phyloP scores from a whole-genome alignment of 148 eudicot genomes.

The Heliosperma pusillum region DNA sequence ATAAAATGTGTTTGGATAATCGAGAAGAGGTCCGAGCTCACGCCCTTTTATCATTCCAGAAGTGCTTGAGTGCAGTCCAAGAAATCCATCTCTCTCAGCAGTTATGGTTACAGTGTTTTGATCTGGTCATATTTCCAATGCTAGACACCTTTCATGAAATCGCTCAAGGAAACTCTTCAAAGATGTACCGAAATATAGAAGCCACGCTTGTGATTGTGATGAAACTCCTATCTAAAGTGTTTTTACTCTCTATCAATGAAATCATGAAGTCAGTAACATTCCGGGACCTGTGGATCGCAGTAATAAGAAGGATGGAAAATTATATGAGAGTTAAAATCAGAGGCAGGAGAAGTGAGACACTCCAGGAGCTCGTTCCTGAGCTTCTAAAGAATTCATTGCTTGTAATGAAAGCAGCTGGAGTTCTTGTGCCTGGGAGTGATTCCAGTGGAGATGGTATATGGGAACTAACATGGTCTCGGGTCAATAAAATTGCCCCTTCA shows the following conservation, averaged over 20 bases:
- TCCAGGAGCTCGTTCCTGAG: conserved; percentile 66
- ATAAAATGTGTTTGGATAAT: conserved; percentile 70
- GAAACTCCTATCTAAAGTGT: conserved; percentile 67
- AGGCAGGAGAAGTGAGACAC: conserved; percentile 66
- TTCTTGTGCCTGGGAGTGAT: conserved; percentile 48
- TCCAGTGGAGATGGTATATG: conserved; percentile 58
- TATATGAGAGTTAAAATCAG: conserved; percentile 64
- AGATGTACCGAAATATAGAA: conserved; percentile 63
- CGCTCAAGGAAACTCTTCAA: conserved; percentile 51
- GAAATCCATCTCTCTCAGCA: conserved; percentile 41
- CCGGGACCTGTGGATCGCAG: conserved; percentile 61
- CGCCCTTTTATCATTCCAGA: conserved; percentile 54
- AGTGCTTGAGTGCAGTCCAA: conserved; percentile 49
- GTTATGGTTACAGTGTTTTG: conserved; percentile 79
- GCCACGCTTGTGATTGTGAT: conserved; percentile 48
- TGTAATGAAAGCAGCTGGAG: conserved; percentile 62
- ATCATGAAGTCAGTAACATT: conserved; percentile 59
- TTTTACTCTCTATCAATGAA: conserved; percentile 46
- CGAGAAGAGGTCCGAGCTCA: conserved; percentile 72
- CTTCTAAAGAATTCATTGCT: conserved; percentile 60
- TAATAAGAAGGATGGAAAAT: conserved; percentile 61
- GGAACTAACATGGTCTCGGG: conserved; percentile 74
- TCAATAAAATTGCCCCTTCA: conserved; percentile 54
- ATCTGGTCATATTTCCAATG: conserved; percentile 61
- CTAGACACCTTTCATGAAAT: conserved; percentile 63